Conservation (phyloP, 371 early-diverging fungal genomes). For the Fennellomyces sp. region DNA sequence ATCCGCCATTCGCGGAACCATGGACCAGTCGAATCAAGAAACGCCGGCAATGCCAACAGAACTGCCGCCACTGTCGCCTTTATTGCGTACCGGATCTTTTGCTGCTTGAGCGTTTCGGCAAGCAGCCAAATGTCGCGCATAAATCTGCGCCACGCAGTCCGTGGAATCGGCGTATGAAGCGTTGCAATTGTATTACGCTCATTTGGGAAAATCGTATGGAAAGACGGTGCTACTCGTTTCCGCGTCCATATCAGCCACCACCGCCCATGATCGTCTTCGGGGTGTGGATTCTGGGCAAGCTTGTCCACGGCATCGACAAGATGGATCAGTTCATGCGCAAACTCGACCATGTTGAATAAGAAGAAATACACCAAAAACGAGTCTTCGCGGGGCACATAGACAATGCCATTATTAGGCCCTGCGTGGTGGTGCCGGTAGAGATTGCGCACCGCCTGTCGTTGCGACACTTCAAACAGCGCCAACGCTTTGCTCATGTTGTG, state of each 20-base stretch:
- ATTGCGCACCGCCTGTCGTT: constrained; percentile 38
- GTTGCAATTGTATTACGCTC: constrained; percentile 57
- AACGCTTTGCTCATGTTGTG: constrained; percentile 46
- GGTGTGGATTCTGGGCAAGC: neutral
- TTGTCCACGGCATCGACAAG: constrained; percentile 44
- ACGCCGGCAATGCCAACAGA: constrained; percentile 68
- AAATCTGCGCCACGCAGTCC: constrained; percentile 51
- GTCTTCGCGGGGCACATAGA: constrained; percentile 54
- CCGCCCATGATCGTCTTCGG: neutral
- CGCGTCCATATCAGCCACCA: neutral
- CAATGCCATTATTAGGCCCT: neutral
- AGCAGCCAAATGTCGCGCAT: constrained; percentile 62
- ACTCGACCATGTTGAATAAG: constrained; percentile 76
- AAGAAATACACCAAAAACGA: constrained; percentile 78
- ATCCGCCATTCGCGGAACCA: constrained; percentile 68
- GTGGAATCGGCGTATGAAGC: constrained; percentile 72
- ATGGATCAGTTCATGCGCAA: constrained; percentile 63
- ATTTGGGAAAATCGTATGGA: constrained; percentile 19
- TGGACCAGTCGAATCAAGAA: constrained; percentile 57
- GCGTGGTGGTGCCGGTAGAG: constrained; percentile 19
- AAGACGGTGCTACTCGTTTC: neutral
- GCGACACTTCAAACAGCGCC: constrained; percentile 41
- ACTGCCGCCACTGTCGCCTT: constrained; percentile 69
- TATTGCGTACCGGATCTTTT: constrained; percentile 71
- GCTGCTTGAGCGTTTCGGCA: constrained; percentile 60